A percentile compares a stretch with the other conserved stretches of the same genome.
These are phyloP conservation scores for Cutaneotrichosporon arboriforme DNA, from an alignment of 1,284 basidiomycete genomes.

Conservation along the genomic window DNA sequence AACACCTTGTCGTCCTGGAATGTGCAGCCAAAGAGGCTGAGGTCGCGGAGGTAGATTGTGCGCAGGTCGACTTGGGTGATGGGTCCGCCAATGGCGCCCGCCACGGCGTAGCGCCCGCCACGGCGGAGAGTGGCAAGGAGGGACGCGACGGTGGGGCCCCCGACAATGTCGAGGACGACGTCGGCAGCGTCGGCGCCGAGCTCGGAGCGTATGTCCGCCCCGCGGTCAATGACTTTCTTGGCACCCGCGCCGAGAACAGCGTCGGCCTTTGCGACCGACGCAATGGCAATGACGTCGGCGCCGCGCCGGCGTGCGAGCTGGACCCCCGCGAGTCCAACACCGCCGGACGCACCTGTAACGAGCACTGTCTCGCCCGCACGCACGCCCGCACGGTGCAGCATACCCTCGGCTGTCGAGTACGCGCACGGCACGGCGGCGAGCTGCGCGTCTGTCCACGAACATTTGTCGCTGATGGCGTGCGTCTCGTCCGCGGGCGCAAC, in stretches of 20 bases:
- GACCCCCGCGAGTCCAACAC: slow-evolving; percentile 3
- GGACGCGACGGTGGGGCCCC: neutral
- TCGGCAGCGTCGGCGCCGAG: neutral
- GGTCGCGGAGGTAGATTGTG: slow-evolving; percentile 8
- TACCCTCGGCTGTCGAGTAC: slow-evolving; percentile 7
- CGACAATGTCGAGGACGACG: slow-evolving; percentile 5
- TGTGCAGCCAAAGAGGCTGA: slow-evolving; percentile 2
- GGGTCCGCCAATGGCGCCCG: slow-evolving; percentile 3
- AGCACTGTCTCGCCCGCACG: neutral
- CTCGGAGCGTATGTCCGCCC: neutral
- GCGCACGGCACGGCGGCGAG: slow-evolving; percentile 7
- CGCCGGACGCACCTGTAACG: slow-evolving; percentile 4
- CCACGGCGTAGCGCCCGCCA: slow-evolving; percentile 6
- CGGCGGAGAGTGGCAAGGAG: neutral
- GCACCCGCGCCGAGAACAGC: neutral
- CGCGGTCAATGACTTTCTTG: neutral
- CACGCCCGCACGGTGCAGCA: slow-evolving; percentile 5
- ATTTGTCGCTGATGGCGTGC: neutral
- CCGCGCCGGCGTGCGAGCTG: slow-evolving; percentile 2
- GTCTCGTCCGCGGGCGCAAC: slow-evolving; percentile 3
- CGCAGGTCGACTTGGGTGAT: slow-evolving; percentile 5
- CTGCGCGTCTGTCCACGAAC: neutral
- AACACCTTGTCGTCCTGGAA: slow-evolving; percentile 7
- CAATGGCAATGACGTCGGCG: neutral
- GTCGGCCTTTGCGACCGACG: neutral